Conservation (phyloP, 1,139 yeast genomes). For the Debaryomyces robertsiae region DNA sequence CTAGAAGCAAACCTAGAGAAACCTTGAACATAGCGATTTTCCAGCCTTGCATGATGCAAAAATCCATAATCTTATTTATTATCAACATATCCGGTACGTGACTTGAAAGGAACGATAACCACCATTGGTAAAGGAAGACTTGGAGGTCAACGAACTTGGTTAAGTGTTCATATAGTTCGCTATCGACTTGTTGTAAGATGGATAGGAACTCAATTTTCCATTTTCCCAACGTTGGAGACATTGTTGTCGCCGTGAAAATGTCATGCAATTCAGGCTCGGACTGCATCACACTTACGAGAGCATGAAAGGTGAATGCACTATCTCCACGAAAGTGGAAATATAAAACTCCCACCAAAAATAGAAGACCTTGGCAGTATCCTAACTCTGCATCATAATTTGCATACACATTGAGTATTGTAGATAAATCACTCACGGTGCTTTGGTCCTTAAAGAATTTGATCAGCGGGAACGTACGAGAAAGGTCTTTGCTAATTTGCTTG, state of each 20-base stretch:
- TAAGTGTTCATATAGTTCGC: slow-evolving; percentile 50
- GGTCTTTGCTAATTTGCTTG: slow-evolving; percentile 62
- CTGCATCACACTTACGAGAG: slow-evolving; percentile 63
- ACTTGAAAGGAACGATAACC: slow-evolving; percentile 63
- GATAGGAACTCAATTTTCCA: slow-evolving; percentile 57
- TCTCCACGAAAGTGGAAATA: slow-evolving; percentile 54
- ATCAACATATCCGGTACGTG: slow-evolving; percentile 58
- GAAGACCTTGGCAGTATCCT: slow-evolving; percentile 73
- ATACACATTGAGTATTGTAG: slow-evolving; percentile 63
- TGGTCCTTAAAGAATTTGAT: slow-evolving; percentile 52
- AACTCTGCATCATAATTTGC: slow-evolving; percentile 69
- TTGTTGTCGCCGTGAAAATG: slow-evolving; percentile 55
- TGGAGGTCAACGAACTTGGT: slow-evolving; percentile 41
- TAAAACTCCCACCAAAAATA: slow-evolving; percentile 66
- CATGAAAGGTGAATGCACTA: slow-evolving; percentile 52
- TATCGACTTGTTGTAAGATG: slow-evolving; percentile 44
- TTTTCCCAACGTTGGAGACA: slow-evolving; percentile 56
- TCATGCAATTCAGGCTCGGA: slow-evolving; percentile 58
- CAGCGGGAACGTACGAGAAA: slow-evolving; percentile 64
- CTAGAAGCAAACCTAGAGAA: slow-evolving; percentile 55
- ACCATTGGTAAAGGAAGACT: slow-evolving; percentile 64
- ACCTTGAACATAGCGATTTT: slow-evolving; percentile 62
- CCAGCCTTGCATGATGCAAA: slow-evolving; percentile 64
- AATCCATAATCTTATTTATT: slow-evolving; percentile 56
- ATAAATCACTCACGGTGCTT: slow-evolving; percentile 49